A percentile compares a stretch with the other conserved stretches of the same genome.
phyloP scores from a whole-genome alignment of 768 basidiomycete species.

The Lenzites betulinus region DNA sequence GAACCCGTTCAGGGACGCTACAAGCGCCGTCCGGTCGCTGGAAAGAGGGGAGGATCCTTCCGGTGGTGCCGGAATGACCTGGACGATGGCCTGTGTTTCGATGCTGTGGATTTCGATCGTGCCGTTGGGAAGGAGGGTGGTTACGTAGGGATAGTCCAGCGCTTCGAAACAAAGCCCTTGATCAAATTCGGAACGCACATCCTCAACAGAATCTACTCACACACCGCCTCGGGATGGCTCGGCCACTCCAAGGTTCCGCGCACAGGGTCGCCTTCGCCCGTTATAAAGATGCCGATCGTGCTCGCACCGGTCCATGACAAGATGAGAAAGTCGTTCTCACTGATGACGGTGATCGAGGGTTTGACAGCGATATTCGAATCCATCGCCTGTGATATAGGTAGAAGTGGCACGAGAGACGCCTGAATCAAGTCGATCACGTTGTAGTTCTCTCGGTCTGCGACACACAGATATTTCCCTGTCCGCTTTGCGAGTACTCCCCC shows the following conservation, averaged over 20 bases:
- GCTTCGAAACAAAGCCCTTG: constrained; percentile 40
- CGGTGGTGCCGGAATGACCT: constrained; percentile 58
- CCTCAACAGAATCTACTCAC: constrained; percentile 47
- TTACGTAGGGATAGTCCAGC: constrained; percentile 80
- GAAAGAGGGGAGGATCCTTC: constrained; percentile 28
- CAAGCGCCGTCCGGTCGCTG: constrained; percentile 33
- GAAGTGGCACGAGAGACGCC: constrained; percentile 66
- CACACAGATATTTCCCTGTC: constrained; percentile 62
- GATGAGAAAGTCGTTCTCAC: constrained; percentile 80
- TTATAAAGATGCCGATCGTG: constrained; percentile 87
- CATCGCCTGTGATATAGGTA: constrained; percentile 76
- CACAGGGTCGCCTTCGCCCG: constrained; percentile 81
- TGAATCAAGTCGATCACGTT: constrained; percentile 78
- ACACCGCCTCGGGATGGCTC: constrained; percentile 71
- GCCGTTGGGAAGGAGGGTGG: constrained; percentile 75
- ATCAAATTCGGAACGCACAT: background rate
- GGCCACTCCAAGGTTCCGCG: constrained; percentile 89
- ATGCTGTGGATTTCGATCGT: constrained; percentile 83
- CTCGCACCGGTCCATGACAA: constrained; percentile 81
- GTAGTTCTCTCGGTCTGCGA: constrained; percentile 75
- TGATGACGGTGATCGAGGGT: constrained; percentile 75
- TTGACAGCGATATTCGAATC: constrained; percentile 47
- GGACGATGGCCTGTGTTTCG: constrained; percentile 69
- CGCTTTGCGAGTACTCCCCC: constrained; percentile 64
- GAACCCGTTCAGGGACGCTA: constrained; percentile 39